phyloP scores from a whole-genome alignment of 1,139 yeast genomes.

The Candida frijolesensis region DNA sequence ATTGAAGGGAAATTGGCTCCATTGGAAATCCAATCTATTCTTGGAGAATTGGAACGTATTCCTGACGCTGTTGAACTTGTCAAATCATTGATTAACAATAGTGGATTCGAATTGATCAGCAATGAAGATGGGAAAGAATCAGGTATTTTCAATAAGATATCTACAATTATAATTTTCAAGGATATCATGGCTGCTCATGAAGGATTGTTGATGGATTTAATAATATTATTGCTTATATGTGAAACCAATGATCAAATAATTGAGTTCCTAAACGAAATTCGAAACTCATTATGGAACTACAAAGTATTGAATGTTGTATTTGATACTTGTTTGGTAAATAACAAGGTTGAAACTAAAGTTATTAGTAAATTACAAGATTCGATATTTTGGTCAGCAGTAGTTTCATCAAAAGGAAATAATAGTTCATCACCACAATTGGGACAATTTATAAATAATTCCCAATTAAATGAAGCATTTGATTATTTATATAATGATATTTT shows the following conservation, averaged over 20 bases:
- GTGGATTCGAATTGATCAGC: constrained; percentile 14
- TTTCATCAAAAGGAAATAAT: constrained; percentile 13
- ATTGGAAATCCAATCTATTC: constrained; percentile 23
- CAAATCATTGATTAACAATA: constrained; percentile 23
- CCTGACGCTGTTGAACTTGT: constrained; percentile 30
- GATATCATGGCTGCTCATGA: constrained; percentile 31
- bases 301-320: constrained; percentile 26
- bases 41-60: constrained; percentile 25
- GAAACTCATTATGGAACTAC: constrained; percentile 28
- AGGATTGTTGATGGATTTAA: constrained; percentile 25
- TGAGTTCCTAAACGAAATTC: constrained; percentile 28
- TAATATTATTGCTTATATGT: constrained; percentile 33
- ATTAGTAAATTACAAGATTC: constrained; percentile 25
- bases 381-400: constrained; percentile 31
- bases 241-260: constrained; percentile 33
- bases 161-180: constrained; percentile 27
- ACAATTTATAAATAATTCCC: constrained; percentile 21
- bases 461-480: constrained; percentile 31
- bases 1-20: constrained; percentile 28
- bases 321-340: constrained; percentile 26
- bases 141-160: constrained; percentile 25
- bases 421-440: constrained; percentile 20
- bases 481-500: constrained; percentile 20
- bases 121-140: constrained; percentile 9
- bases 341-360: constrained; percentile 13